These are phyloP conservation scores for Helianthus tuberosus DNA, from an alignment of 129 eudicot genomes.

Conservation along the genomic window DNA sequence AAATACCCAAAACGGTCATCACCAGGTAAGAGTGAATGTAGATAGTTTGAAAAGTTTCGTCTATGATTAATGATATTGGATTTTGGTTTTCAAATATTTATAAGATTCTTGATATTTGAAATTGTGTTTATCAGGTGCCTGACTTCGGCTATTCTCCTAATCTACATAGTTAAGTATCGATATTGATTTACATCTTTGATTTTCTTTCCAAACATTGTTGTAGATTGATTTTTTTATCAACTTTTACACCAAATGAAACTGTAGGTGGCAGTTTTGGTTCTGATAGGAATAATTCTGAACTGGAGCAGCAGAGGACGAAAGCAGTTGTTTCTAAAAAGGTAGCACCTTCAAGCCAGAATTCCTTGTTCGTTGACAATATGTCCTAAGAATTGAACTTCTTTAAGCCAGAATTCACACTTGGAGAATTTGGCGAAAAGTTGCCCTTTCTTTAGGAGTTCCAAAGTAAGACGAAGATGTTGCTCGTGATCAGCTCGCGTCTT, in stretches of 20 bases:
- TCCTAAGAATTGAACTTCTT: too few species aligned
- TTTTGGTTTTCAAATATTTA: background rate
- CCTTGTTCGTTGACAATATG: too few species aligned
- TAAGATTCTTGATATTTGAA: background rate
- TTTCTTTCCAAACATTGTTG: constrained; percentile 20
- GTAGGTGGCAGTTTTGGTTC: constrained; percentile 81
- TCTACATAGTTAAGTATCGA: constrained; percentile 62
- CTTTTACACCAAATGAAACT: background rate
- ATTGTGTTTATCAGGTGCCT: constrained; percentile 57
- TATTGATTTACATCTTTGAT: constrained; percentile 24
- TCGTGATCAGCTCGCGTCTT: too few species aligned
- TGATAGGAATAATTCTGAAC: constrained; percentile 60
- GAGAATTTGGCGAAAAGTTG: too few species aligned
- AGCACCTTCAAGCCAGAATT: constrained; percentile 47
- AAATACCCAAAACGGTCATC: constrained; percentile 58
- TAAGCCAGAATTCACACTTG: too few species aligned
- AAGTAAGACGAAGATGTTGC: too few species aligned
- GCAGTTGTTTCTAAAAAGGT: constrained; percentile 50
- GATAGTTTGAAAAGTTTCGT: background rate
- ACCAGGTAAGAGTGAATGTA: constrained; percentile 49
- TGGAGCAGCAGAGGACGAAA: constrained; percentile 62
- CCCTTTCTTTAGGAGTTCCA: too few species aligned
- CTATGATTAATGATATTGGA: background rate
- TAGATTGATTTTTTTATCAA: constrained; percentile 15
- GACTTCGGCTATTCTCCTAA: constrained; percentile 87